These are phyloP conservation scores for Penicillium palitans DNA, from an alignment of 2,329 filamentous ascomycete species.

Conservation along the genomic window DNA sequence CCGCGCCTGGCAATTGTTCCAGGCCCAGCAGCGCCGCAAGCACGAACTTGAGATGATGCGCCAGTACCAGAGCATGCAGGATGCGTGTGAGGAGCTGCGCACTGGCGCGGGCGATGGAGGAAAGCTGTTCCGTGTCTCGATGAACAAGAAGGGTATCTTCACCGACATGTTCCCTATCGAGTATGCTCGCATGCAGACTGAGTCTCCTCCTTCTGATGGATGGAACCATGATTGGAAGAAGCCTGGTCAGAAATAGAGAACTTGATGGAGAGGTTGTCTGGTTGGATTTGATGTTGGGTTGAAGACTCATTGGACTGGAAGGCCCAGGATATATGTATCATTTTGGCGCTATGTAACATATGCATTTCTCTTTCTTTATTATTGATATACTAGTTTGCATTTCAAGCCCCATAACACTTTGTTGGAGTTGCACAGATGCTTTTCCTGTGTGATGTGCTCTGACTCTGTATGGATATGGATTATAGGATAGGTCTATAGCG, in stretches of 20 bases:
- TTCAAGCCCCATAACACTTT: conserved; percentile 2
- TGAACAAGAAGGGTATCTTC: conserved; percentile 87
- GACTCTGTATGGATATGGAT: neutral
- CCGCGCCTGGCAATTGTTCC: conserved; percentile 85
- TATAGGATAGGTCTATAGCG: neutral
- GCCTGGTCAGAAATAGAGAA: conserved; percentile 32
- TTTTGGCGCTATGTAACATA: conserved; percentile 31
- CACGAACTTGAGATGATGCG: conserved; percentile 72
- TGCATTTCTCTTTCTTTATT: conserved; percentile 17
- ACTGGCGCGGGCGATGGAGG: conserved; percentile 52
- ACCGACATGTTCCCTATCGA: conserved; percentile 80
- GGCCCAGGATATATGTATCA: conserved; percentile 20
- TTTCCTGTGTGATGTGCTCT: neutral
- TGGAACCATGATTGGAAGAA: conserved; percentile 95
- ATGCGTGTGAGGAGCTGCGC: conserved; percentile 80
- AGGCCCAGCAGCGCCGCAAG: conserved; percentile 64
- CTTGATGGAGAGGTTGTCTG: neutral
- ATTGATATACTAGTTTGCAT: neutral
- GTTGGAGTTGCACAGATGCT: neutral
- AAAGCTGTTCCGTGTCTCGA: conserved; percentile 78
- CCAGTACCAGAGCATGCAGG: conserved; percentile 77
- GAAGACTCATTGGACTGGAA: conserved; percentile 5
- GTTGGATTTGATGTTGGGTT: conserved; percentile 1
- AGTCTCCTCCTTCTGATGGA: conserved; percentile 73
- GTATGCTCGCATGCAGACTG: conserved; percentile 72